phyloP scores from a whole-genome alignment of 345 rosid species.

The Odontarrhena argentea region DNA sequence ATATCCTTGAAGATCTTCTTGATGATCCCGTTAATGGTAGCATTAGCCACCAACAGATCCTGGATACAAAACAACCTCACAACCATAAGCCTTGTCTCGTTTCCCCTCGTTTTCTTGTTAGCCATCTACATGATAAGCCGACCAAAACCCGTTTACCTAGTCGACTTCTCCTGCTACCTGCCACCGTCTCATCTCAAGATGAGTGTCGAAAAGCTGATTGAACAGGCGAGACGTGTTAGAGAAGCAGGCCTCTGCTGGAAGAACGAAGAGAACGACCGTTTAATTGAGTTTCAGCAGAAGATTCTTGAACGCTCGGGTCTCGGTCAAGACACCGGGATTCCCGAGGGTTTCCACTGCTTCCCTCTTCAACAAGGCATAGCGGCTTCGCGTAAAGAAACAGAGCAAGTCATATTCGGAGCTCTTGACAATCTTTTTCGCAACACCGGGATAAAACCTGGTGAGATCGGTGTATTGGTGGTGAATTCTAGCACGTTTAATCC shows the following conservation, averaged over 20 bases:
- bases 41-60: conserved; percentile 54
- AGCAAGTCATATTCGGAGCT: conserved; percentile 91
- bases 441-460: conserved; percentile 66
- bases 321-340: conserved; percentile 81
- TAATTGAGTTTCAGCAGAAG: conserved; percentile 72
- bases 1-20: conserved; percentile 59
- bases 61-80: conserved; percentile 61
- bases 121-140: conserved; percentile 69
- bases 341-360: conserved; percentile 70
- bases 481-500: conserved; percentile 41
- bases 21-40: conserved; percentile 59
- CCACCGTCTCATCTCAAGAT: conserved; percentile 72
- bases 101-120: conserved; percentile 54
- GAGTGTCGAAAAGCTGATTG: conserved; percentile 60
- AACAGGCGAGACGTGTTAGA: conserved; percentile 71
- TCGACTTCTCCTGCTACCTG: conserved; percentile 73
- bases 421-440: conserved; percentile 70
- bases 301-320: conserved; percentile 88
- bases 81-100: conserved; percentile 50
- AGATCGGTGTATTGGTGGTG: conserved; percentile 61
- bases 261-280: conserved; percentile 61
- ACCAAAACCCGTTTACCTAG: conserved; percentile 64
- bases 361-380: conserved; percentile 81
- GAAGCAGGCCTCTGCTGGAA: conserved; percentile 70
- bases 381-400: conserved; percentile 90